phyloP scores from a whole-genome alignment of 2,329 filamentous ascomycete species.

The Acrocalymma vagum region DNA sequence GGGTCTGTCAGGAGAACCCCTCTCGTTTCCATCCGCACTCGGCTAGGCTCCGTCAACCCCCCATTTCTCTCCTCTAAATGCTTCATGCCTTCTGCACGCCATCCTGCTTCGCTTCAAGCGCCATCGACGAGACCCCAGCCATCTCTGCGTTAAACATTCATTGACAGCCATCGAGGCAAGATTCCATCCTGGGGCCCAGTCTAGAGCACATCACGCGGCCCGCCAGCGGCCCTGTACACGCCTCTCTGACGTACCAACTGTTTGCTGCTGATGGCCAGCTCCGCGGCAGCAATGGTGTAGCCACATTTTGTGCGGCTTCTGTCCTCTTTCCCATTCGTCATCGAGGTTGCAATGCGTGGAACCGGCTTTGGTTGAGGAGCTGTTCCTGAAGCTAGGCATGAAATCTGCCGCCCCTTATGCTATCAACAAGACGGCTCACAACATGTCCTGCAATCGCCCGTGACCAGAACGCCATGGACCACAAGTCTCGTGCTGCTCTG shows the following conservation, averaged over 20 bases:
- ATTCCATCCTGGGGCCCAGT: slow-evolving; percentile 27
- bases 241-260: slow-evolving; percentile 28
- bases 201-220: slow-evolving; percentile 41
- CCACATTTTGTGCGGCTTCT: slow-evolving; percentile 25
- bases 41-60: slow-evolving; percentile 32
- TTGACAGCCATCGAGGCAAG: slow-evolving; percentile 22
- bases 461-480: no score
- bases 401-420: slow-evolving; percentile 22
- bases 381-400: slow-evolving; percentile 37
- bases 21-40: slow-evolving; percentile 36
- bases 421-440: slow-evolving; percentile 14
- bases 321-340: slow-evolving; percentile 24
- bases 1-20: slow-evolving; percentile 31
- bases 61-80: slow-evolving; percentile 33
- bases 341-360: slow-evolving; percentile 12
- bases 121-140: slow-evolving; percentile 36
- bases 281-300: slow-evolving; percentile 23
- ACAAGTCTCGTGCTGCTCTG: slow-evolving; percentile 23
- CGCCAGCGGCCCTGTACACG: slow-evolving; percentile 28
- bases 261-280: slow-evolving; percentile 20
- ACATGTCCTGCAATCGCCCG: slow-evolving; percentile 6
- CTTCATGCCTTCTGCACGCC: slow-evolving; percentile 45
- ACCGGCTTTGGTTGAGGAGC: slow-evolving; percentile 19
- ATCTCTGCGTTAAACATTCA: slow-evolving; percentile 27
- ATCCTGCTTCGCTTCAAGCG: slow-evolving; percentile 46